A percentile compares a stretch with the other conserved stretches of the same genome.
phyloP scores from a whole-genome alignment of 2,329 filamentous ascomycete genomes.

The Cladosporium sp. region DNA sequence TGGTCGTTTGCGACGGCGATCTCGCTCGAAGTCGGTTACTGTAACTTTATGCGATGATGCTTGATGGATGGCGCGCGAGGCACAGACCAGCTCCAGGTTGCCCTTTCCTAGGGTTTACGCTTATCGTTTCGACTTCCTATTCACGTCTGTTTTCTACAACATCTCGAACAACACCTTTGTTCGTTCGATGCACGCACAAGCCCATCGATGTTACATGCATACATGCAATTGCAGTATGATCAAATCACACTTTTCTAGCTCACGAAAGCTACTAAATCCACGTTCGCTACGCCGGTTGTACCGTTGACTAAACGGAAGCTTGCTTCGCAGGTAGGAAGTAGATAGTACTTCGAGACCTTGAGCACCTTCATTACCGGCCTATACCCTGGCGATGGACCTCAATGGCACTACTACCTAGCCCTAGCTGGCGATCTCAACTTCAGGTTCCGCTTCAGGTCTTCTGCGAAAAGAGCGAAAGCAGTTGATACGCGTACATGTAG shows the following conservation, averaged over 20 bases:
- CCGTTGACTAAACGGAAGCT: background rate
- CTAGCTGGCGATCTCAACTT: background rate
- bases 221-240: background rate
- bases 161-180: too few relatives aligned
- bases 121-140: background rate
- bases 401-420: background rate
- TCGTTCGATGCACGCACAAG: too few relatives aligned
- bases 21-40: background rate
- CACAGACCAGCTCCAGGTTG: background rate
- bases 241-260: background rate
- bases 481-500: background rate
- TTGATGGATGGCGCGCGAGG: background rate
- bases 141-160: too few relatives aligned
- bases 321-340: background rate
- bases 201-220: too few relatives aligned
- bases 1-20: conserved; percentile 1
- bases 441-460: background rate
- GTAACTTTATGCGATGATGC: conserved; percentile 5
- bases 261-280: background rate
- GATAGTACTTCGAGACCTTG: background rate
- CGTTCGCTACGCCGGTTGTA: background rate
- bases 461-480: background rate
- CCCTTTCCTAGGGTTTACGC: background rate
- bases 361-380: background rate
- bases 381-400: background rate